phyloP scores from a whole-genome alignment of 2,329 filamentous ascomycete genomes.

The Lecanoromycetidae sp. region DNA sequence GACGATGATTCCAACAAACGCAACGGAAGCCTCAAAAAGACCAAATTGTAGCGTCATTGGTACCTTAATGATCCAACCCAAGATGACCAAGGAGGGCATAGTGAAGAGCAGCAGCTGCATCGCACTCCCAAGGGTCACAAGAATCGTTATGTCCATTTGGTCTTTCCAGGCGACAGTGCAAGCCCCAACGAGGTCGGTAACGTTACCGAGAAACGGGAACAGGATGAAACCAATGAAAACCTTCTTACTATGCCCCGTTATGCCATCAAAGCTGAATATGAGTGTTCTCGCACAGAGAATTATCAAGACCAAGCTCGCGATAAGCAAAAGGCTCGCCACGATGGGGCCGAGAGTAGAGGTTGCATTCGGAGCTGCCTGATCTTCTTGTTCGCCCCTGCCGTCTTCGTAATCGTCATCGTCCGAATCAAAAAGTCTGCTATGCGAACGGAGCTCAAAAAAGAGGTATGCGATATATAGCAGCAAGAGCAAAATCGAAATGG shows the following conservation, averaged over 20 bases:
- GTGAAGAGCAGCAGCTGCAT: conserved; percentile 72
- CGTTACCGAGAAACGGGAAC: conserved; percentile 67
- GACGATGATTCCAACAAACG: background rate
- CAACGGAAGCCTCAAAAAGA: background rate
- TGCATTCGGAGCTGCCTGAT: conserved; percentile 34
- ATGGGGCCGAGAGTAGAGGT: background rate
- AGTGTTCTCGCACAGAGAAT: conserved; percentile 59
- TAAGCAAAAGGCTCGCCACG: conserved; percentile 41
- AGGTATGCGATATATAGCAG: conserved; percentile 75
- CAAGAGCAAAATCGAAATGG: conserved; percentile 59
- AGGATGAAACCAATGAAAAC: conserved; percentile 71
- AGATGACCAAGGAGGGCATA: conserved; percentile 54
- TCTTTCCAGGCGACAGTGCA: conserved; percentile 69
- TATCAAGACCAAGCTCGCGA: conserved; percentile 42
- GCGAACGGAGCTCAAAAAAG: conserved; percentile 81
- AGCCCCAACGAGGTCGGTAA: conserved; percentile 68
- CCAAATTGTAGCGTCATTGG: background rate
- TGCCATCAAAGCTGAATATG: conserved; percentile 57
- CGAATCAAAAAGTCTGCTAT: conserved; percentile 62
- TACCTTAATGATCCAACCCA: background rate
- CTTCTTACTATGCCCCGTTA: conserved; percentile 53
- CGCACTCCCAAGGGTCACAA: conserved; percentile 64
- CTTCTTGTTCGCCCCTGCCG: background rate
- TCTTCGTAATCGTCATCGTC: background rate
- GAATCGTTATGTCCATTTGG: conserved; percentile 73